Conservation (phyloP, 495 filamentous ascomycete species). For the Staphylotrichum longicolle region DNA sequence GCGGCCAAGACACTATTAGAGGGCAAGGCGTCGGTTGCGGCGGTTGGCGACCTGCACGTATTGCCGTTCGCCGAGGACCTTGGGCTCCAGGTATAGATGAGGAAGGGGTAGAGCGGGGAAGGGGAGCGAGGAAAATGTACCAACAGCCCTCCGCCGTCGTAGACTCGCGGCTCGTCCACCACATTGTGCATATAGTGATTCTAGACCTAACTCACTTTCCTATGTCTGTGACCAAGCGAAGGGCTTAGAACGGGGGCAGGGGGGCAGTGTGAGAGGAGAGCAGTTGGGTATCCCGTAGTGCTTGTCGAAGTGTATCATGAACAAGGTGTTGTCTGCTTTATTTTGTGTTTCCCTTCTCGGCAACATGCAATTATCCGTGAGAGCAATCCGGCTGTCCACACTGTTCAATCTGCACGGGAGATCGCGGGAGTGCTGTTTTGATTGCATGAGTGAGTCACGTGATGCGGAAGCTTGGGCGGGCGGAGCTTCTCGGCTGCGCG, state of each 20-base stretch:
- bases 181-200: slow-evolving; percentile 51
- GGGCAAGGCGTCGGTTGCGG: slow-evolving; percentile 80
- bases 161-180: slow-evolving; percentile 40
- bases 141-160: slow-evolving; percentile 44
- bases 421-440: background rate
- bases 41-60: slow-evolving; percentile 83
- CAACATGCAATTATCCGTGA: too few relatives aligned
- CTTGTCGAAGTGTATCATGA: slow-evolving; percentile 6
- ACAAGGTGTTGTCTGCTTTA: background rate
- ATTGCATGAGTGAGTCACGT: slow-evolving; percentile 15
- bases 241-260: slow-evolving; percentile 1
- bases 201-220: slow-evolving; percentile 38
- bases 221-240: slow-evolving; percentile 21
- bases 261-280: background rate
- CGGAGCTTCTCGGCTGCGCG: slow-evolving; percentile 36
- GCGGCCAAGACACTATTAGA: slow-evolving; percentile 80
- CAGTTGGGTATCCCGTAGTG: background rate
- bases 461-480: slow-evolving; percentile 31
- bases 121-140: slow-evolving; percentile 43
- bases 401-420: background rate
- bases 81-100: slow-evolving; percentile 84
- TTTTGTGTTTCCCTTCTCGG: too few relatives aligned
- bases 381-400: background rate
- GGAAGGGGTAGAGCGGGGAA: slow-evolving; percentile 9
- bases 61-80: slow-evolving; percentile 92